Base-by-base conservation (phyloP, 768 basidiomycete genomes). In the Suillus ampliporus region DNA sequence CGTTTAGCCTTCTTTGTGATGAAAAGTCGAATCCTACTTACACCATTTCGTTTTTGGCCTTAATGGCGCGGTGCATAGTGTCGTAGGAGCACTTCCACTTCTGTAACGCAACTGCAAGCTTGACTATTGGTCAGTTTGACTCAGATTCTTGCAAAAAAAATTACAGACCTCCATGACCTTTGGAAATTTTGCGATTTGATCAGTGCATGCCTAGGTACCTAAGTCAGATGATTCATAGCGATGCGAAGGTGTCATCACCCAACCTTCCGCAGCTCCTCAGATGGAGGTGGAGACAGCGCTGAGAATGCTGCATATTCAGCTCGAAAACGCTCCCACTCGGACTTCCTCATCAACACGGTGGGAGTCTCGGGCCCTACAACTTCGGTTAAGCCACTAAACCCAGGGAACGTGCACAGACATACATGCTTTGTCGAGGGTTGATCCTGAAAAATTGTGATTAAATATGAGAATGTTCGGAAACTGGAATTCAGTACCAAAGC, bases 31-130 rank as follows among this genome's bases (percentile, higher is more conserved):
- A 26, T 37, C 19, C 40, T 44, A 44, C 65, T 60, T 43, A 72
- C 76, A 70, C 76, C 9, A 0, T 0, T 15, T 51, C 28, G 52
- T 69, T 72, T 4, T 28, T 5, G 2, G 21, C 61, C 52, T 68
- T 68, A 10, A 63, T n/a, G 0, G 5, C 31, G 14, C 40, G 57
- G 3, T 54, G 50, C 28, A 57, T 48, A 5, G 2, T 19, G 13
- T 66, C 66, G 41, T 76, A 73, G 4, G 28, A 14, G 23, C 31
- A 5, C 64, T 65, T 78, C 79, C 78, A 80, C 13, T 15, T 8
- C 15, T 65, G 31, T 21, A 80, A 44, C 13, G 48, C 26, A 5
- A 67, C 66, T 9, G 71, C 75, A 17, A 77, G 56, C 72, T 69
- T 52, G 44, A 28, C 28, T 28, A 35, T 61, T 13, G 3, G 26